phyloP scores from a whole-genome alignment of 768 basidiomycete genomes.

The Termitomyces sp. region DNA sequence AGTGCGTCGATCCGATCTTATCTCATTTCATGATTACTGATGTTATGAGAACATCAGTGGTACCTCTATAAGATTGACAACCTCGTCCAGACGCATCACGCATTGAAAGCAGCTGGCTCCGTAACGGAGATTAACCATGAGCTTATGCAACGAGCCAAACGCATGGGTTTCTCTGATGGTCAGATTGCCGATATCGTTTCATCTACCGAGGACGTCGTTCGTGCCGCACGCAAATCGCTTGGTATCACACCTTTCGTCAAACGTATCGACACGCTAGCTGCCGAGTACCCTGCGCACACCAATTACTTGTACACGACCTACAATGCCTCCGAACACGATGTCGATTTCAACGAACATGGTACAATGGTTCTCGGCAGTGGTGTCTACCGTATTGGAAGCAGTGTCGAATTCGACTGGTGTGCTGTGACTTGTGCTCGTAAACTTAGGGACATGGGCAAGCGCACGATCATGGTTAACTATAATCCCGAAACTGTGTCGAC shows the following conservation, averaged over 20 bases:
- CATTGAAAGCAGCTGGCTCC: constrained; percentile 63
- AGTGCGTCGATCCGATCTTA: constrained; percentile 31
- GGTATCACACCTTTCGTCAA: constrained; percentile 96
- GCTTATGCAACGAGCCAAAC: constrained; percentile 83
- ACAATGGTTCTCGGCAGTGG: constrained; percentile 99
- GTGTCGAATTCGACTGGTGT: constrained; percentile 99
- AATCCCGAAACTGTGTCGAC: constrained; percentile 99
- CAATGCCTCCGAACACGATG: constrained; percentile 93
- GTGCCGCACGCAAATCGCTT: constrained; percentile 79
- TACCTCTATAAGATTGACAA: constrained; percentile 99
- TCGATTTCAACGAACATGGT: constrained; percentile 92
- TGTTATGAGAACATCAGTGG: constrained; percentile 51
- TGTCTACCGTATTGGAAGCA: constrained; percentile 97
- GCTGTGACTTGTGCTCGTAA: constrained; percentile 97
- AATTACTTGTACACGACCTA: constrained; percentile 99
- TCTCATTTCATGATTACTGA: neutral
- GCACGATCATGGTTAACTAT: constrained; percentile 99
- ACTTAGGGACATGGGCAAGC: constrained; percentile 86
- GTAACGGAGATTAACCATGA: constrained; percentile 66
- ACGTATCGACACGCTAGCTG: constrained; percentile 97
- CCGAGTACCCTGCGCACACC: constrained; percentile 97
- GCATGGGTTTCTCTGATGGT: constrained; percentile 90
- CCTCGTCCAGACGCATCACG: constrained; percentile 84
- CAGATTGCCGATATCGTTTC: constrained; percentile 84
- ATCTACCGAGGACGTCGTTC: constrained; percentile 71